Percentiles rank a stretch among this genome's conserved stretches.
Conservation (phyloP, 2,329 filamentous ascomycete species). For the Botrytis byssoidea region DNA sequence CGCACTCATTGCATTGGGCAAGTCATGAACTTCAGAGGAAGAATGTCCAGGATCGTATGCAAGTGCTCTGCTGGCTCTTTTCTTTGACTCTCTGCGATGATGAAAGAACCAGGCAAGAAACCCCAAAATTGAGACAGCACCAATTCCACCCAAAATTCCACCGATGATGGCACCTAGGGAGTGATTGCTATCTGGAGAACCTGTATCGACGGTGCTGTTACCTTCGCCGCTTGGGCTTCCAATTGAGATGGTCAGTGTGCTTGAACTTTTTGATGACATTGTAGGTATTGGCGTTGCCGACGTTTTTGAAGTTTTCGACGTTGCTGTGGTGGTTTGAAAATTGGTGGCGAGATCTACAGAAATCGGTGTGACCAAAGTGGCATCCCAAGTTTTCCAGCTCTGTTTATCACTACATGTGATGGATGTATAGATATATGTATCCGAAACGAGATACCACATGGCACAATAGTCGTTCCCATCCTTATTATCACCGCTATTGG, state of each 20-base stretch:
- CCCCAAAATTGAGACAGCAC: not conserved
- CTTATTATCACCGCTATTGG: not conserved
- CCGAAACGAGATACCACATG: constrained; percentile 10
- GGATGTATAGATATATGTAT: constrained; percentile 1
- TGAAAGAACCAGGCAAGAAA: not conserved
- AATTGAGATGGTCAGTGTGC: not conserved
- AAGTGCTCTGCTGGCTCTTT: constrained; percentile 9
- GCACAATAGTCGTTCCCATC: not conserved
- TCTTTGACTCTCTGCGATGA: not conserved
- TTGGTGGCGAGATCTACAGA: not conserved
- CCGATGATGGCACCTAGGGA: not conserved
- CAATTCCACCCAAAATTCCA: constrained; percentile 5
- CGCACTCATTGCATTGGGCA: not conserved
- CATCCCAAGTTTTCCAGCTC: not conserved
- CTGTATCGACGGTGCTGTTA: not conserved
- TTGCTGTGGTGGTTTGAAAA: not conserved
- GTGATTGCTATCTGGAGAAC: not conserved
- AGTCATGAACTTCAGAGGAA: not conserved
- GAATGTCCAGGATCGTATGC: not conserved
- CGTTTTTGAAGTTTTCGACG: not conserved
- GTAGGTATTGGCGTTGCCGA: not conserved
- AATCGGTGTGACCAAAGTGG: not conserved
- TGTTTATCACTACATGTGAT: not conserved
- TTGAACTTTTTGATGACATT: not conserved
- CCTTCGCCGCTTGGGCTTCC: not conserved